A percentile compares a stretch with the other conserved stretches of the same genome.
These are phyloP conservation scores for Acacia melanoxylon DNA, from an alignment of 306 rosid species.

Conservation along the genomic window DNA sequence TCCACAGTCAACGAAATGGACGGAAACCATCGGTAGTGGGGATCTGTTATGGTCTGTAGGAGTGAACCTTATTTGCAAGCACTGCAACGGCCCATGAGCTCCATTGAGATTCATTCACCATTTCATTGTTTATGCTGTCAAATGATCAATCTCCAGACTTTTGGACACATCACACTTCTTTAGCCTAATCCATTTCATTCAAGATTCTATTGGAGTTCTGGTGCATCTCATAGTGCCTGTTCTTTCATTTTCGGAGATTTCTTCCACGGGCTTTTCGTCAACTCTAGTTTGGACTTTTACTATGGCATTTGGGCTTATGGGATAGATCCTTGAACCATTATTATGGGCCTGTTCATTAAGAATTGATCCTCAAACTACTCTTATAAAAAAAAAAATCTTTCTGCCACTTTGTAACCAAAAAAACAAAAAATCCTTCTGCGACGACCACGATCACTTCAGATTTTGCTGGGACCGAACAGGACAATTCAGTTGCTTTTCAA, in stretches of 20 bases:
- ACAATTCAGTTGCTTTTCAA: not conserved
- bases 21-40: constrained; percentile 17
- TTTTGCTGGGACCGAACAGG: not conserved
- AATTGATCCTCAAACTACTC: not conserved
- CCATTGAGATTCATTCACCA: not conserved
- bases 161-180: not conserved
- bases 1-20: constrained; percentile 24
- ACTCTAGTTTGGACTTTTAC: not conserved
- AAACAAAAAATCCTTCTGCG: too few species aligned
- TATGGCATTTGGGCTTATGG: not conserved
- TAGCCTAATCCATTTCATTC: not conserved
- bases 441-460: too few species aligned
- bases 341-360: not conserved
- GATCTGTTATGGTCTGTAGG: not conserved
- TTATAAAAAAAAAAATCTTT: too few species aligned
- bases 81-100: not conserved
- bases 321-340: not conserved
- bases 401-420: too few species aligned
- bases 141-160: not conserved
- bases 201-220: not conserved
- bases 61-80: not conserved
- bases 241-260: not conserved
- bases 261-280: not conserved
- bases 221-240: not conserved
- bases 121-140: not conserved